Evolutionary conservation across 192 early-diverging fungal genomes (phyloP).

Genomic region (Backusella macrospora): DNA sequence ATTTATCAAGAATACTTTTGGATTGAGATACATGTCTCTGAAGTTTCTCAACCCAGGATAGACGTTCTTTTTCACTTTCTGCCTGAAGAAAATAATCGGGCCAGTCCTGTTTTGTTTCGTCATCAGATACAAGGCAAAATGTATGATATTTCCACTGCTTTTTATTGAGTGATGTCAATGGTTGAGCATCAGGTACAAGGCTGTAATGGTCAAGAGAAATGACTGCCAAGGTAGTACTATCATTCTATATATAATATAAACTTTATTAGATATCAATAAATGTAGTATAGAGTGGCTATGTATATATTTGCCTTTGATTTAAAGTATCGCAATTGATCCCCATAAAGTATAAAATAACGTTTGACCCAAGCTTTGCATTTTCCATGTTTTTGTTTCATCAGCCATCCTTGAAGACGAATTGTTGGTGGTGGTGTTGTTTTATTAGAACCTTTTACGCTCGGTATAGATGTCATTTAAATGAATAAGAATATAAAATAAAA

Average conservation of each 20-base stretch:
- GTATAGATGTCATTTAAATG: not conserved
- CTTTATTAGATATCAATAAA: not conserved
- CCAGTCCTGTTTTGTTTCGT: slow-evolving; percentile 11
- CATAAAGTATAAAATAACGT: slow-evolving; percentile 37
- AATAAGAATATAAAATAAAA: not conserved
- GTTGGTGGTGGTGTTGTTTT: not conserved
- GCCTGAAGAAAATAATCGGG: slow-evolving; percentile 31
- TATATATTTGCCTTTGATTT: slow-evolving; percentile 20
- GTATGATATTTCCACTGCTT: slow-evolving; percentile 4
- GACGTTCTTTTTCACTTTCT: slow-evolving; percentile 16
- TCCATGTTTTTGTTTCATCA: slow-evolving; percentile 38
- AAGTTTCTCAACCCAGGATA: slow-evolving; percentile 22
- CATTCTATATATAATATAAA: slow-evolving; percentile 8
- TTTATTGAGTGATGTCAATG: slow-evolving; percentile 19
- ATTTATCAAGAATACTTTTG: slow-evolving; percentile 39
- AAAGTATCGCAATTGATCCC: slow-evolving; percentile 21
- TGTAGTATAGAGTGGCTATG: not conserved
- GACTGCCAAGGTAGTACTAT: not conserved
- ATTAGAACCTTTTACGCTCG: not conserved
- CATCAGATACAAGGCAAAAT: slow-evolving; percentile 27
- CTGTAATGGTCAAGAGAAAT: slow-evolving; percentile 25
- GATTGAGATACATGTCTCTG: slow-evolving; percentile 15
- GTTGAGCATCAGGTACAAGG: slow-evolving; percentile 14
- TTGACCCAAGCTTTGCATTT: slow-evolving; percentile 20
- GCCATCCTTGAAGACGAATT: slow-evolving; percentile 18